Percentiles rank a stretch among this genome's conserved stretches.
phyloP scores from a whole-genome alignment of 2,329 filamentous ascomycete species.

The Amylocarpus encephaloides region DNA sequence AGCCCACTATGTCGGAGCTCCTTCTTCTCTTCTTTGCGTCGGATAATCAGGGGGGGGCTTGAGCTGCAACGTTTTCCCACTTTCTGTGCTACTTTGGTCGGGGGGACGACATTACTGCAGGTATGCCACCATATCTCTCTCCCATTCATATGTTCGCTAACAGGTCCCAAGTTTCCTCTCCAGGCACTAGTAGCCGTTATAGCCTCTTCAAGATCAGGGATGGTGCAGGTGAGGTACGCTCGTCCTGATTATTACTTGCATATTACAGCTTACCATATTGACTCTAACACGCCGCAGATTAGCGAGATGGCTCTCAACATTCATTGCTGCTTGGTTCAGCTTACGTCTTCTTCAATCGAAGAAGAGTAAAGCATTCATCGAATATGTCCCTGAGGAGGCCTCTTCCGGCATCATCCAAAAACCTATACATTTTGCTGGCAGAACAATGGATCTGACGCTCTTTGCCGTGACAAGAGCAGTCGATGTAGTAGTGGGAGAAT shows the following conservation, averaged over 20 bases:
- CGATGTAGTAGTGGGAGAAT: slow-evolving; percentile 61
- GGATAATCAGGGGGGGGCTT: slow-evolving; percentile 45
- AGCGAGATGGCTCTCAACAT: slow-evolving; percentile 50
- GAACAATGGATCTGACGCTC: slow-evolving; percentile 76
- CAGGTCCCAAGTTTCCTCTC: slow-evolving; percentile 30
- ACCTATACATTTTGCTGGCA: slow-evolving; percentile 47
- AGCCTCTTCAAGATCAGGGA: slow-evolving; percentile 22
- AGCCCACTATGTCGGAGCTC: slow-evolving; percentile 23
- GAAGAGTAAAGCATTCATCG: slow-evolving; percentile 37
- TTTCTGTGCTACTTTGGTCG: slow-evolving; percentile 55
- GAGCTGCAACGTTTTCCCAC: slow-evolving; percentile 53
- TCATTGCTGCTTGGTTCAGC: slow-evolving; percentile 52
- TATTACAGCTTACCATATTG: not conserved
- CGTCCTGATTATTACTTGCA: not conserved
- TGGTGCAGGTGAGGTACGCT: slow-evolving; percentile 24
- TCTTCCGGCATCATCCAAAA: slow-evolving; percentile 22
- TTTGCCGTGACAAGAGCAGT: slow-evolving; percentile 67
- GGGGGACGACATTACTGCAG: slow-evolving; percentile 56
- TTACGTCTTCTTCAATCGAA: slow-evolving; percentile 53
- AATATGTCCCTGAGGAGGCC: slow-evolving; percentile 32
- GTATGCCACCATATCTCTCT: slow-evolving; percentile 33
- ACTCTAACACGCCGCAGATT: slow-evolving; percentile 36
- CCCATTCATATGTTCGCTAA: not conserved
- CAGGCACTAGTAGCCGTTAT: slow-evolving; percentile 26
- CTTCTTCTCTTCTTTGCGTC: slow-evolving; percentile 31